Base-by-base conservation (phyloP, 2,329 filamentous ascomycete genomes). In the Diaporthe sp. region DNA sequence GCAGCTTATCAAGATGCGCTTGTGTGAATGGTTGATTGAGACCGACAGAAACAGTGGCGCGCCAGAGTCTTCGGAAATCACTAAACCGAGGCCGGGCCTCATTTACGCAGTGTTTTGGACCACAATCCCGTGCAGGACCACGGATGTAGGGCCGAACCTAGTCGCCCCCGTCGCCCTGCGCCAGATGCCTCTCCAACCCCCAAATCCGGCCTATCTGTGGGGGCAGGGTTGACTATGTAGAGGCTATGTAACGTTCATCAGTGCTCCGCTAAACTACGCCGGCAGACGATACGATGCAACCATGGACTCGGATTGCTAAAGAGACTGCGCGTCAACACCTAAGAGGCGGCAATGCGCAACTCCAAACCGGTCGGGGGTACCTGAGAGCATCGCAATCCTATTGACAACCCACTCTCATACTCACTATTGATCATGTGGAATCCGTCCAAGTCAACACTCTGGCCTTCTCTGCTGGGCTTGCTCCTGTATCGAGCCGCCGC, bases 381-480 rank as follows among this genome's bases (percentile, higher is more conserved):
- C 27, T 4, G 27, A 9, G 55, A 19, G 25, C 55, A 39, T 19
- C 17, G 17, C 22, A 27, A 1, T 12, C 15, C 27, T 42, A 37
- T 30, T 4, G 12, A n/a, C 19, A 19, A 47, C 10, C 3, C 12
- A 22, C 51, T 35, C 25, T 47, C 37, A 25, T 25, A 32, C 2
- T 22, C 19, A 50, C 19, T 8, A 61, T 39, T 35, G n/a, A n/a
- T n/a, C n/a, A 69, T 73, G 63, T 47, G 56, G 56, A n/a, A 50
- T 47, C 44, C 3, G 13, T 39, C 8, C 5, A 63, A 22, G 22
- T 68, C 10, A 22, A 55, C 27, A 68, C 4, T 9, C 4, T 66
- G 73, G 65, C 17, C 56, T 25, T 25, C n/a, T 47, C 56, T 73
- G n/a, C 19, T 71, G 71, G 35, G 30, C 32, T 25, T 75, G 19